Base-by-base conservation (phyloP, 495 filamentous ascomycete genomes). In the Aspergillus ostianus region DNA sequence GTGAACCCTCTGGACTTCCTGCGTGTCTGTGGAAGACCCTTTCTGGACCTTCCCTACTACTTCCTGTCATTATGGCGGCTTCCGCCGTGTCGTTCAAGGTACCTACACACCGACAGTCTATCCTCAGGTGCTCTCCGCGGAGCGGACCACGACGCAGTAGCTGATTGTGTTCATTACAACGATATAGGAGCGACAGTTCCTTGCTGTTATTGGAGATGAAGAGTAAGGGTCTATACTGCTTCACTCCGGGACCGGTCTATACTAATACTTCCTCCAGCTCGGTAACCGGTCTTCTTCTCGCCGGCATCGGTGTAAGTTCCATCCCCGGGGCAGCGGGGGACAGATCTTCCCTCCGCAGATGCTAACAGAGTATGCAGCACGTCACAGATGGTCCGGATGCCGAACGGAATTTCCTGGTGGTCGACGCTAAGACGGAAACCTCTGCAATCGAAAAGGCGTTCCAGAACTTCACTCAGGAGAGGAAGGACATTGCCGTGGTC, bases 201-300 rank as follows among this genome's bases (percentile, higher is more conserved):
- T 98, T 53, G 95, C 94, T 51, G 93, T 98, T 29, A 98, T 99
- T 67, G 93, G 93, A 41, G 95, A 99, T 76, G 94, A 98, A 87
- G 78, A 81, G 94, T 95, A 71, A 74, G 45, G 46, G 6, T 48
- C 7, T 48, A 48, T 13, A 10, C 1, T 3, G 8, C 30, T 32
- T 4, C 18, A 4, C 19, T 5, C 26, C 32, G 32, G 10, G n/a
- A 7, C 17, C 6, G 13, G n/a, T 6, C 21, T 46, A 45, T 54
- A 55, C 67, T 77, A 57, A 73, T 19, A 15, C 53, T 51, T 29
- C 44, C 18, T 48, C 87, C 89, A 94, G 97, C 73, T 95, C 94
- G 32, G 90, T 98, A 51, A 98, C 95, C 26, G 94, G 94, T 41
- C 80, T 98, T 58, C 84, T 99, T 17, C 87, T 98, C 55, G 95